A percentile compares a stretch with the other conserved stretches of the same genome.
phyloP scores from a whole-genome alignment of 805 yeast species.

The Wickerhamiella bombiphila region DNA sequence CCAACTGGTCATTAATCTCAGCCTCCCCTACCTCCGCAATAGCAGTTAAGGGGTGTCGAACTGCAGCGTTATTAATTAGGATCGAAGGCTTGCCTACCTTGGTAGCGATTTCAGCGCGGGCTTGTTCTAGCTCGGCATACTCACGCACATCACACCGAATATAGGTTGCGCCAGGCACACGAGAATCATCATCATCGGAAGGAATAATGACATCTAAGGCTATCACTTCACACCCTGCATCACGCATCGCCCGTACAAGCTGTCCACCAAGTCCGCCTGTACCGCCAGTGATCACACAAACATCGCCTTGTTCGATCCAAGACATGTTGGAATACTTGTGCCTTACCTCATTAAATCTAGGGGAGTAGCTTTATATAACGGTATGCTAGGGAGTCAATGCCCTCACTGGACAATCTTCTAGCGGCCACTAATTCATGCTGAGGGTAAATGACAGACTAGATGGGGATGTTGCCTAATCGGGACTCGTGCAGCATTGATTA shows the following conservation, averaged over 20 bases:
- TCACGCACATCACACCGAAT: conserved; percentile 59
- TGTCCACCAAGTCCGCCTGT: conserved; percentile 62
- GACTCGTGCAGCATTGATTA: too few species aligned
- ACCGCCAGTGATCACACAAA: conserved; percentile 76
- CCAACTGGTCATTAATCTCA: conserved; percentile 48
- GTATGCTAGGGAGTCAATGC: too few species aligned
- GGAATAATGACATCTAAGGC: conserved; percentile 50
- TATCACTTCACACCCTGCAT: conserved; percentile 37
- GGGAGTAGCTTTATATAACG: too few species aligned
- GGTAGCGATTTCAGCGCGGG: conserved; percentile 29
- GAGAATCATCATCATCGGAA: conserved; percentile 9
- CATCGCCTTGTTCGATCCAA: conserved; percentile 26
- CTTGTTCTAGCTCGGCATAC: conserved; percentile 29
- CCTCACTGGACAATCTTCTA: too few species aligned
- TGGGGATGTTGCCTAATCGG: too few species aligned
- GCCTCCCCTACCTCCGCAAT: conserved; percentile 34
- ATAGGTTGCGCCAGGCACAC: conserved; percentile 24
- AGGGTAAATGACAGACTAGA: too few species aligned
- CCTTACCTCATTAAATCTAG: too few species aligned
- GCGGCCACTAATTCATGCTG: not conserved
- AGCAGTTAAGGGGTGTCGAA: conserved; percentile 20
- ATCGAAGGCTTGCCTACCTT: conserved; percentile 49
- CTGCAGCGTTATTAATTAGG: conserved; percentile 76
- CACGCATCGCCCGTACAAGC: conserved; percentile 34
- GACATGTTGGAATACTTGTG: too few species aligned